Evolutionary conservation across 2,329 filamentous ascomycete species (phyloP), one percentile per base, ranked within the genome.

Genomic region (Shiraia sp.): DNA sequence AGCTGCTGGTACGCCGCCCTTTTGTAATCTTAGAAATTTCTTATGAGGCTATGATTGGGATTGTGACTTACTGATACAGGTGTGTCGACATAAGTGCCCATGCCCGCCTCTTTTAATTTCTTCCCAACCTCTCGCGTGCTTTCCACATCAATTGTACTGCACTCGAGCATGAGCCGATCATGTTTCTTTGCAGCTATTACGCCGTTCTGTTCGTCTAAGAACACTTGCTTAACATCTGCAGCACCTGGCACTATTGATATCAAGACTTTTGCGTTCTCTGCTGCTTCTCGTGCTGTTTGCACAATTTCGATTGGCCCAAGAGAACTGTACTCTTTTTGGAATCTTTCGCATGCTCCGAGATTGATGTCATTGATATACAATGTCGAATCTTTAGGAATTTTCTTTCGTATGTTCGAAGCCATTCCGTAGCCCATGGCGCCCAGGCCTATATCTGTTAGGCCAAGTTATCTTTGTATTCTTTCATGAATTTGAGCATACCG

Each of bases 351-450:
- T 2, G 54, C 50, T 2, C 53, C 38, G 1, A 27, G 5, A 33
- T 65, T 62, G 43, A 65, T 59, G 24, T 66, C 64, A 32, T 65
- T 63, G 7, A 67, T 45, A 32, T 55, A 65, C 10, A 67, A 36
- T 2, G 42, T 61, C 2, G 57, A 52, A 1, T 31, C 10, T 9
- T 43, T 12, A 1, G 55, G 37, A 13, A 61, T 57, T 15, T 66
- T 64, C 7, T 48, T 45, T 23, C 64, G 53, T 16, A 67, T 51
- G 22, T 67, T 65, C 14, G 47, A 40, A 10, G 61, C 63, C 64
- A 67, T 66, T 6, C 55, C 56, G 37, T 63, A 65, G 33, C 64
- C 64, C 64, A 67, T 67, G 6, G 61, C 63, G 35, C 64, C 64
- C 19, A 67, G 60, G 14, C 64, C 64, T 65, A 22, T 4, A n/a